These are phyloP conservation scores for Cymbopogon citratus DNA, from an alignment of 176 grass and related monocot species.

Conservation along the genomic window DNA sequence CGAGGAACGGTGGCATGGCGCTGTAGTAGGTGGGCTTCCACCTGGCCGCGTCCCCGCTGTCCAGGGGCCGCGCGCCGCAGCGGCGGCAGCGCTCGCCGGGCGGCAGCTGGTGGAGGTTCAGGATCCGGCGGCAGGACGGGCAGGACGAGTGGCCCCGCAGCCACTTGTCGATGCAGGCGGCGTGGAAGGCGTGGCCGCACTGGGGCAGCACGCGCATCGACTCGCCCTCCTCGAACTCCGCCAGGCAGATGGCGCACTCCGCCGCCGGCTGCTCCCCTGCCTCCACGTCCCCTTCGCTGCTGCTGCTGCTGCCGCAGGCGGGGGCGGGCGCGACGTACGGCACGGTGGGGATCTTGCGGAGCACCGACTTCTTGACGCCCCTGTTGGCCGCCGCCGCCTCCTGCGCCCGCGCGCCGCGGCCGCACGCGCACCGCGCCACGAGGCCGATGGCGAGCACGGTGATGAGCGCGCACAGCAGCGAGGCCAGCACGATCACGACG, in stretches of 20 bases:
- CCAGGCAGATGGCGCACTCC: conserved; percentile 75
- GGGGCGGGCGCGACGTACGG: conserved; percentile 10
- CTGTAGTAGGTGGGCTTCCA: conserved; percentile 35
- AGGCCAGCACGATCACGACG: conserved; percentile 55
- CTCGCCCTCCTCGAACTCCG: conserved; percentile 63
- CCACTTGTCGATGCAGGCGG: conserved; percentile 67
- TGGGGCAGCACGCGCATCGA: conserved; percentile 54
- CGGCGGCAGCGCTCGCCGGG: conserved; percentile 33
- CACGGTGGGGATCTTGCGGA: conserved; percentile 52
- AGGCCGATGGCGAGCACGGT: conserved; percentile 56
- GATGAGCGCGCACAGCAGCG: conserved; percentile 63
- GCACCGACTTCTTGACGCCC: conserved; percentile 64
- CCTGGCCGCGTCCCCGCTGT: not conserved
- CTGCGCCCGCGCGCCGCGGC: not conserved
- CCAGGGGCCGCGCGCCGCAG: conserved; percentile 35
- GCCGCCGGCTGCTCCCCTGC: not conserved
- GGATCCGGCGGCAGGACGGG: conserved; percentile 56
- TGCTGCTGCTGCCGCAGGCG: no score
- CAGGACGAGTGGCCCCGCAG: conserved; percentile 59
- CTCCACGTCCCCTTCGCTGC: not conserved
- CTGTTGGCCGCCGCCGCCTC: conserved; percentile 34
- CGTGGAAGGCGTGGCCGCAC: conserved; percentile 68
- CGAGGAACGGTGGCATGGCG: conserved; percentile 34
- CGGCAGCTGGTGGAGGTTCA: conserved; percentile 36
- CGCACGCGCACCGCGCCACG: conserved; percentile 51